These are phyloP conservation scores for Cucurbitaria berberidis DNA, from an alignment of 2,329 filamentous ascomycete genomes.

Conservation along the genomic window DNA sequence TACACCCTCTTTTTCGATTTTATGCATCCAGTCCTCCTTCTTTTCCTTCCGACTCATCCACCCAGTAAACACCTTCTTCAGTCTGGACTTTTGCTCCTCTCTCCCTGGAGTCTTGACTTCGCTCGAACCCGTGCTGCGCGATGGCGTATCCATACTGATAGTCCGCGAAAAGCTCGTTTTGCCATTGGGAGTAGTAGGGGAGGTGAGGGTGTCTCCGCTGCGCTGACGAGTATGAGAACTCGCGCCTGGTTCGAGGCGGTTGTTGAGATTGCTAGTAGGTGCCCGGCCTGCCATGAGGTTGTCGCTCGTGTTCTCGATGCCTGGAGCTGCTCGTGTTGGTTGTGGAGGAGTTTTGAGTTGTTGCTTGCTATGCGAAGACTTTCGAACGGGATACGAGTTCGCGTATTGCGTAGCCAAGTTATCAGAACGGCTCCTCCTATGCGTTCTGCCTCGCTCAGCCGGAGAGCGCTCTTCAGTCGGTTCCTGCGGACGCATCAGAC, in stretches of 20 bases:
- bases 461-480: slow-evolving; percentile 37
- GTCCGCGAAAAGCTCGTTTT: slow-evolving; percentile 43
- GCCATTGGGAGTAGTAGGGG: slow-evolving; percentile 20
- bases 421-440: slow-evolving; percentile 41
- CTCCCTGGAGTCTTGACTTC: slow-evolving; percentile 26
- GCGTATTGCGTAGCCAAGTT: slow-evolving; percentile 32
- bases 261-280: slow-evolving; percentile 26
- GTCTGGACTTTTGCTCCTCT: slow-evolving; percentile 39
- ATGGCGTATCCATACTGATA: slow-evolving; percentile 34
- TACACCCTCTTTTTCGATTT: slow-evolving; percentile 50
- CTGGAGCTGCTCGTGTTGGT: slow-evolving; percentile 17
- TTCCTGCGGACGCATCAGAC: slow-evolving; percentile 44
- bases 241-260: slow-evolving; percentile 18
- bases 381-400: slow-evolving; percentile 23
- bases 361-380: slow-evolving; percentile 23
- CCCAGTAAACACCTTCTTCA: slow-evolving; percentile 44
- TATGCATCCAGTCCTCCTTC: slow-evolving; percentile 51
- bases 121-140: slow-evolving; percentile 14
- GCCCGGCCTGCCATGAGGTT: slow-evolving; percentile 37
- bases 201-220: slow-evolving; percentile 17
- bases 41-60: slow-evolving; percentile 49
- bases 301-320: slow-evolving; percentile 12
- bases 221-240: slow-evolving; percentile 24
- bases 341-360: slow-evolving; percentile 13
- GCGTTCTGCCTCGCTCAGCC: slow-evolving; percentile 28